Evolutionary conservation across 2,329 filamentous ascomycete genomes (phyloP).

Genomic region (Fusarium drepaniforme): DNA sequence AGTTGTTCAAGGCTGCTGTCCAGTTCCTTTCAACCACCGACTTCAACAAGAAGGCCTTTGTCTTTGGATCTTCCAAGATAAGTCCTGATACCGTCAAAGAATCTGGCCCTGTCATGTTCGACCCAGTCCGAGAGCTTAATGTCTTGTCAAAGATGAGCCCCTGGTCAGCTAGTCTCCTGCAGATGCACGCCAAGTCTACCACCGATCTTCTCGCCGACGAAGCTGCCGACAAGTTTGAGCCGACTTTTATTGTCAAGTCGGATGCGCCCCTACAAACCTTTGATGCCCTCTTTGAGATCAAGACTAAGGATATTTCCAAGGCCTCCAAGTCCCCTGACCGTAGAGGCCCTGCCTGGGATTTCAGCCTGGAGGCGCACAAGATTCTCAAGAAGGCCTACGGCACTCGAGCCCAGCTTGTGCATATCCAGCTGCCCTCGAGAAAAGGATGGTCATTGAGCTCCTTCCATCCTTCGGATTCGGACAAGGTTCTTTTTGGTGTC

Average conservation of each 20-base stretch:
- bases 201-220: constrained; percentile 81
- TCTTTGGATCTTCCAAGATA: constrained; percentile 55
- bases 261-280: constrained; percentile 67
- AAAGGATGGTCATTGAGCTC: constrained; percentile 47
- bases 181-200: constrained; percentile 80
- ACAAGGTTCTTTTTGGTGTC: constrained; percentile 72
- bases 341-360: constrained; percentile 58
- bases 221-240: constrained; percentile 82
- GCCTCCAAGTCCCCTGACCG: constrained; percentile 51
- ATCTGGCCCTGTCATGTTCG: constrained; percentile 79
- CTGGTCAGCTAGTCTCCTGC: constrained; percentile 83
- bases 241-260: constrained; percentile 80
- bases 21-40: constrained; percentile 86
- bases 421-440: constrained; percentile 60
- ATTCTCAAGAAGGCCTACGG: constrained; percentile 79
- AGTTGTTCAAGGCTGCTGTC: constrained; percentile 94
- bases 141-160: constrained; percentile 90
- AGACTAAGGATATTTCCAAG: constrained; percentile 45
- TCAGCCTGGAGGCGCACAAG: constrained; percentile 70
- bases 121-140: constrained; percentile 81
- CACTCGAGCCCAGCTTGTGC: constrained; percentile 78
- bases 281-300: constrained; percentile 60
- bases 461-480: constrained; percentile 35
- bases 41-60: constrained; percentile 74
- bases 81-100: constrained; percentile 54